Percentiles rank a stretch among this genome's conserved stretches.
These are phyloP conservation scores for Magnusiomyces suaveolens DNA, from an alignment of 1,139 yeast genomes.

Conservation along the genomic window DNA sequence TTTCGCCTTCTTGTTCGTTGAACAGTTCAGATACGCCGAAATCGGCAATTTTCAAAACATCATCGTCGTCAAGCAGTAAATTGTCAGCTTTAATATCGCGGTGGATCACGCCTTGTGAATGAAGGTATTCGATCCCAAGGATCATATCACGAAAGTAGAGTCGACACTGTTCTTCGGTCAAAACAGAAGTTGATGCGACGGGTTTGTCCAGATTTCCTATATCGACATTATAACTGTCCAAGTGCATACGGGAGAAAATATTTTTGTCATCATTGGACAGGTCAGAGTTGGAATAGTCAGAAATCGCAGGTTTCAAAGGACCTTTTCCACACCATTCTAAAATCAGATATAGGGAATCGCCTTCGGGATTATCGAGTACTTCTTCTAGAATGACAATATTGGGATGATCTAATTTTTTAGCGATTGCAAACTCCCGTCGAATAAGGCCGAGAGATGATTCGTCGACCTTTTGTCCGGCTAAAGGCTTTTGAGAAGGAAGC, in stretches of 20 bases:
- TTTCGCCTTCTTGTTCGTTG: conserved; percentile 32
- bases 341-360: conserved; percentile 60
- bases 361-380: conserved; percentile 61
- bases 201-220: conserved; percentile 35
- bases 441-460: conserved; percentile 29
- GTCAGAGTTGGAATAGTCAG: background rate
- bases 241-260: no score
- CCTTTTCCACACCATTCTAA: conserved; percentile 60
- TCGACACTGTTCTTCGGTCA: conserved; percentile 35
- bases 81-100: conserved; percentile 96
- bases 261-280: no score
- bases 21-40: conserved; percentile 84
- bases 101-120: conserved; percentile 87
- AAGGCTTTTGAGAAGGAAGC: background rate
- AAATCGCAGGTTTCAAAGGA: conserved; percentile 27
- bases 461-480: conserved; percentile 1
- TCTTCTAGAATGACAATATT: conserved; percentile 82
- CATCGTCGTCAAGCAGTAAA: conserved; percentile 60
- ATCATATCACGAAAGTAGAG: conserved; percentile 67
- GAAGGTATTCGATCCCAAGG: conserved; percentile 82
- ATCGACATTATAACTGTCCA: no score
- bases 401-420: conserved; percentile 70
- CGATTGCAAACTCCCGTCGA: conserved; percentile 74
- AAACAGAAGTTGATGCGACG: conserved; percentile 19
- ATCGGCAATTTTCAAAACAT: conserved; percentile 82